Base-by-base conservation (phyloP, 2,329 filamentous ascomycete genomes). In the Emergomyces orientalis region DNA sequence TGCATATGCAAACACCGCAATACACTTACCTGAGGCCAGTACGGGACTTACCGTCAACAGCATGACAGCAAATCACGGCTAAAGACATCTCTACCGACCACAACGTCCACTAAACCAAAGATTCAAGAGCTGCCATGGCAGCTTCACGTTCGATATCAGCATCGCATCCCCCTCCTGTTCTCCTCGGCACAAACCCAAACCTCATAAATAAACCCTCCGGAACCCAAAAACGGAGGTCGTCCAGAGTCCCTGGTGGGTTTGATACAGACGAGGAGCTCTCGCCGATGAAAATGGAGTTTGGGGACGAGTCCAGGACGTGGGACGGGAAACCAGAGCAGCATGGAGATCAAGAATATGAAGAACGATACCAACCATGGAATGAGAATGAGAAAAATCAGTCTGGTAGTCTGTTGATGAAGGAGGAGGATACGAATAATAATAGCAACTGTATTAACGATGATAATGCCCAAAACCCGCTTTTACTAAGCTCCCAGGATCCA, bases 251-350 rank as follows among this genome's bases (percentile, higher is more conserved):
- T 17, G 56, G 56, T 11, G 56, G 56, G 14, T 59, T 59, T 45
- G 56, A 59, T 32, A 59, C 56, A 3, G 56, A 59, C 56, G 56
- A 59, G 14, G 56, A 59, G 39, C 56, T 59, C 14, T 59, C 56
- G 2, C 56, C 56, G 39, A 59, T 59, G 56, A 59, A 59, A 32
- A 45, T 59, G 56, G 56, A 59, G 37, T 59, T 59, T 59, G 56
- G 17, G 4, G 56, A 59, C 17, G 56, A 59, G 39, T 39, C 25
- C 25, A 32, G 52, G 52, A 34, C 17, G 51, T 14, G 6, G 30
- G 51, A 34, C 34, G 51, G 27, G 14, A 54, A n/a, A 30, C 51
- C 8, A 9, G 30, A 25, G 55, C 55, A 43, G 22, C 37, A 4
- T 25, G 51, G 30, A n/a, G 14, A 22, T 14, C 51, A 54, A 34